These are phyloP conservation scores for Ceratocystis cubensis DNA, from an alignment of 2,329 filamentous ascomycete species.

Conservation along the genomic window DNA sequence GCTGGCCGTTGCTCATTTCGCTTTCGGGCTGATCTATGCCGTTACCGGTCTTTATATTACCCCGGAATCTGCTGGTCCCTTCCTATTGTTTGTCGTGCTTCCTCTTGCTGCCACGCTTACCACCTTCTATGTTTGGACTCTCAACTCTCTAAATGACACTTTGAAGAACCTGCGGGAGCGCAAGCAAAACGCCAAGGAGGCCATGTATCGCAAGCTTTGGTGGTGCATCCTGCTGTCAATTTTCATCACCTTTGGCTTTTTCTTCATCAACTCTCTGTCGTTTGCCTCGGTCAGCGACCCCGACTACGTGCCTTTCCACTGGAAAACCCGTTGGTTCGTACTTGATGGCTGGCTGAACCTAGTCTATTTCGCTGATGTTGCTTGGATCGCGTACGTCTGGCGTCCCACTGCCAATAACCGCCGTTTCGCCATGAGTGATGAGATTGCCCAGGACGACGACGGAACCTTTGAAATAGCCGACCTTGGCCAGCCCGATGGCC, in stretches of 20 bases:
- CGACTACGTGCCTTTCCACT: conserved; percentile 89
- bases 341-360: conserved; percentile 95
- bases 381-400: conserved; percentile 91
- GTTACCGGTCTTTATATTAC: conserved; percentile 79
- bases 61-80: conserved; percentile 72
- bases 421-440: conserved; percentile 96
- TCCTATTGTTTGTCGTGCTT: conserved; percentile 85
- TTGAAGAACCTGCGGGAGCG: conserved; percentile 93
- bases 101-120: conserved; percentile 85
- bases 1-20: conserved; percentile 82
- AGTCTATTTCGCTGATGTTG: conserved; percentile 88
- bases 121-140: conserved; percentile 96
- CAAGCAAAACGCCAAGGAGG: conserved; percentile 83
- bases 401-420: conserved; percentile 92
- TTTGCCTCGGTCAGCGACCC: conserved; percentile 76
- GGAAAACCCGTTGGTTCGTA: conserved; percentile 95
- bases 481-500: conserved; percentile 62
- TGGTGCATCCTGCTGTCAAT: conserved; percentile 92
- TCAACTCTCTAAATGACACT: conserved; percentile 86
- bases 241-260: conserved; percentile 91
- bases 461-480: conserved; percentile 89
- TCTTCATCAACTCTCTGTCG: conserved; percentile 95
- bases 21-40: conserved; percentile 89
- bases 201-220: conserved; percentile 98
- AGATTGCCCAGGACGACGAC: conserved; percentile 96